Percentiles rank a stretch among this genome's conserved stretches.
Evolutionary conservation across 2,329 filamentous ascomycete species (phyloP).

Genomic region (Calonectria honghensis): DNA sequence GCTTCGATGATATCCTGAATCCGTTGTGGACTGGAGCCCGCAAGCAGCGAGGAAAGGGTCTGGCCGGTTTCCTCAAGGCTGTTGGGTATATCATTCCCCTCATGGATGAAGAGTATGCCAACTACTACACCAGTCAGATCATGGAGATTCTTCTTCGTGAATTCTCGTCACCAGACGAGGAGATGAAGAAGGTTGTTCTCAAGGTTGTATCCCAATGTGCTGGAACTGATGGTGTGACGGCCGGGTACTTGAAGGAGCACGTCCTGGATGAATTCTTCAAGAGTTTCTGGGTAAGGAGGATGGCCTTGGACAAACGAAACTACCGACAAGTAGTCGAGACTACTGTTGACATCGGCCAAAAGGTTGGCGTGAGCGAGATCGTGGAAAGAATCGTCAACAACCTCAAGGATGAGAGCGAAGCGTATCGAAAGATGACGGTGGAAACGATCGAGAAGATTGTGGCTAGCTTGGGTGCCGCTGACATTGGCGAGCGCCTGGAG

Average conservation of each 20-base stretch:
- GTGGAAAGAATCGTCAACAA: slow-evolving; percentile 95
- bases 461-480: slow-evolving; percentile 92
- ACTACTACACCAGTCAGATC: slow-evolving; percentile 98
- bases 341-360: slow-evolving; percentile 96
- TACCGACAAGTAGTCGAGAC: slow-evolving; percentile 99
- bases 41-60: slow-evolving; percentile 96
- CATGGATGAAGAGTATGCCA: slow-evolving; percentile 99
- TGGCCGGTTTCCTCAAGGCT: slow-evolving; percentile 96
- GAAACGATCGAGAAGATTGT: slow-evolving; percentile 98
- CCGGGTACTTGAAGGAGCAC: slow-evolving; percentile 94
- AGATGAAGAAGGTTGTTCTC: slow-evolving; percentile 99
- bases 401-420: slow-evolving; percentile 97
- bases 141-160: slow-evolving; percentile 98
- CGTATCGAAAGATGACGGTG: slow-evolving; percentile 99
- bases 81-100: slow-evolving; percentile 98
- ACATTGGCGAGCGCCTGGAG: slow-evolving; percentile 93
- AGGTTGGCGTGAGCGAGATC: slow-evolving; percentile 98
- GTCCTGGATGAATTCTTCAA: slow-evolving; percentile 98
- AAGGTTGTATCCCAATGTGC: slow-evolving; percentile 98
- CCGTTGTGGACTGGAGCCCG: slow-evolving; percentile 97
- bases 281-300: slow-evolving; percentile 97
- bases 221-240: slow-evolving; percentile 94
- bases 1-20: slow-evolving; percentile 97
- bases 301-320: slow-evolving; percentile 98
- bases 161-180: slow-evolving; percentile 97